Percentiles rank a stretch among this genome's conserved stretches.
Evolutionary conservation across 2,329 filamentous ascomycete species (phyloP).

Genomic region (Ramichloridium luteum): DNA sequence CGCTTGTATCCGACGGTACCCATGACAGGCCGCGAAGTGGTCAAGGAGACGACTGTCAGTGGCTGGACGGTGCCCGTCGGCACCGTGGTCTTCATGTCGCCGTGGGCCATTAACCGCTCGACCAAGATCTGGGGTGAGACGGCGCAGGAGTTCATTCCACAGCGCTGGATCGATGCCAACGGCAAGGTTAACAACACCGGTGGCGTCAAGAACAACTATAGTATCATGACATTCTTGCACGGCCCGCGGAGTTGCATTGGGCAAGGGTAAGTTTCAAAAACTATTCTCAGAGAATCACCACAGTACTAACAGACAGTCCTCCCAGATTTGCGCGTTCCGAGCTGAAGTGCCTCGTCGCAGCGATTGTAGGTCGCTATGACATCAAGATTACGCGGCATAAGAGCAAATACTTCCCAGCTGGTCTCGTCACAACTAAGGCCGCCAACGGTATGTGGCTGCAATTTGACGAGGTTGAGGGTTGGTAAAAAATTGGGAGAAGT

Average conservation of each 20-base stretch:
- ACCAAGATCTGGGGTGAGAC: conserved; percentile 21
- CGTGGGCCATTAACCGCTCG: conserved; percentile 23
- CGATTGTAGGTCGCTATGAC: conserved; percentile 14
- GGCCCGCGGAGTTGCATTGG: conserved; percentile 24
- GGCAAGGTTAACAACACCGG: conserved; percentile 38
- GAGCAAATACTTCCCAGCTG: conserved; percentile 10
- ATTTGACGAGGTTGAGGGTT: conserved; percentile 1
- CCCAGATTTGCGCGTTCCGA: conserved; percentile 18
- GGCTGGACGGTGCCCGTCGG: conserved; percentile 4
- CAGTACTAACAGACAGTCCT: too few relatives aligned
- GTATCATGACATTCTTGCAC: conserved; percentile 33
- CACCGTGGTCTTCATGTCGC: conserved; percentile 52
- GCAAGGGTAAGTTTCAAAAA: conserved; percentile 9
- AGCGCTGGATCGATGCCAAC: conserved; percentile 31
- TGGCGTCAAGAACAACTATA: conserved; percentile 27
- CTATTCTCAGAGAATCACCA: too few relatives aligned
- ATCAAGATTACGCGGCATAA: conserved; percentile 10
- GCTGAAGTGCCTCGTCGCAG: conserved; percentile 17
- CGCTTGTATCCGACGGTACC: conserved; percentile 15
- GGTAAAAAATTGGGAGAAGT: too few relatives aligned
- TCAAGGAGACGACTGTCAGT: conserved; percentile 10
- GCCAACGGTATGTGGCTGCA: conserved; percentile 9
- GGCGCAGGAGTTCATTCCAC: conserved; percentile 22
- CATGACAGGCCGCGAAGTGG: conserved; percentile 8
- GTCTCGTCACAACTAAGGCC: conserved; percentile 13